These are phyloP conservation scores for Beauveria scarabaeidicola DNA, from an alignment of 2,329 filamentous ascomycete species.

Conservation along the genomic window DNA sequence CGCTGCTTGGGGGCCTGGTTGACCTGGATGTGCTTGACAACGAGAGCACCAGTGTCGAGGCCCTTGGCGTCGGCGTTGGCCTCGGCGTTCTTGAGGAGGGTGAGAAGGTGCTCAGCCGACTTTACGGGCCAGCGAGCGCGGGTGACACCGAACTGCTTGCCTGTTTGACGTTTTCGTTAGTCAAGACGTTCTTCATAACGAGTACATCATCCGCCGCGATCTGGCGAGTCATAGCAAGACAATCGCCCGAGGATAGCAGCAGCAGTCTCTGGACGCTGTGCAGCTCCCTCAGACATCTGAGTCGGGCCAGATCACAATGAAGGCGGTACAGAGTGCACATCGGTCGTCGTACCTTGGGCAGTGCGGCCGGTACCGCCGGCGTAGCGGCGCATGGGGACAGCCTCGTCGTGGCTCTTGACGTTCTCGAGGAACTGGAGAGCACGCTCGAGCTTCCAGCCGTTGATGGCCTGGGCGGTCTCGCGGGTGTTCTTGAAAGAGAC, in stretches of 20 bases:
- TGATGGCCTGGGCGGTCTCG: constrained; percentile 98
- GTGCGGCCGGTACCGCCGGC: constrained; percentile 90
- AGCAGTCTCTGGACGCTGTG: background rate
- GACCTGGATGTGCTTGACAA: constrained; percentile 99
- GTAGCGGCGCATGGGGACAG: constrained; percentile 96
- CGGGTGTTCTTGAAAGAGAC: constrained; percentile 99
- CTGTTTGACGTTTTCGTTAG: constrained; percentile 41
- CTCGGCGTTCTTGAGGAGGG: constrained; percentile 95
- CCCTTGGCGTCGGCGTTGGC: constrained; percentile 96
- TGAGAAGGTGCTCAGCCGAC: constrained; percentile 96
- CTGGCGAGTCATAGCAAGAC: background rate
- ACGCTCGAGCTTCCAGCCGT: constrained; percentile 95
- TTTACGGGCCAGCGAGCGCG: constrained; percentile 98
- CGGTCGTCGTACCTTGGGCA: constrained; percentile 78
- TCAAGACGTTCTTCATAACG: background rate
- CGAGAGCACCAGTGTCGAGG: constrained; percentile 91
- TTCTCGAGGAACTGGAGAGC: constrained; percentile 97
- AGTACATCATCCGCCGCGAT: background rate
- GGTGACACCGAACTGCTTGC: constrained; percentile 98
- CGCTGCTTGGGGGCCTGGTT: constrained; percentile 99
- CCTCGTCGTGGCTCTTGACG: constrained; percentile 94
- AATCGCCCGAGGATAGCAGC: background rate
- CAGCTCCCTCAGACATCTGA: background rate
- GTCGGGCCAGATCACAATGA: background rate
- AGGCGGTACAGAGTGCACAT: background rate